Conservation (phyloP, 2,329 filamentous ascomycete genomes). For the Aureobasidium melanogenum region DNA sequence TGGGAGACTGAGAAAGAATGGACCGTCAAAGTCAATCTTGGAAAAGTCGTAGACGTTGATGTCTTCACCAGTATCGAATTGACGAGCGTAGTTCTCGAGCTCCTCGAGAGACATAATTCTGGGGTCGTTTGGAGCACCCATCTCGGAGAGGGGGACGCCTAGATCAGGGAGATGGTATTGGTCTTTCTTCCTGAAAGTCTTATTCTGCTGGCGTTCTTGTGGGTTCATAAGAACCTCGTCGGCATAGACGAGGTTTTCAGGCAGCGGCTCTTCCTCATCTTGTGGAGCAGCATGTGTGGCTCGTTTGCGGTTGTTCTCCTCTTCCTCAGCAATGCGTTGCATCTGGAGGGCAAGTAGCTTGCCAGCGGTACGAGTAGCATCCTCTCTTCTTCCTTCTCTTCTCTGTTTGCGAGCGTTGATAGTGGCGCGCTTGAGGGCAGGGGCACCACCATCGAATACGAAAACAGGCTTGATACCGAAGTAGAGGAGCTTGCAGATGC, state of each 20-base stretch:
- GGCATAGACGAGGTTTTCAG: slow-evolving; percentile 73
- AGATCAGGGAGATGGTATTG: slow-evolving; percentile 91
- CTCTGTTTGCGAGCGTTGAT: slow-evolving; percentile 69
- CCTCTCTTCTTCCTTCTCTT: slow-evolving; percentile 80
- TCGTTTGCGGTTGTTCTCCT: slow-evolving; percentile 57
- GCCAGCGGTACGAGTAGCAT: slow-evolving; percentile 84
- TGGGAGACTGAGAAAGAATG: slow-evolving; percentile 89
- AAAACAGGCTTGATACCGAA: slow-evolving; percentile 95
- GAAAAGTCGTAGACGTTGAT: slow-evolving; percentile 85
- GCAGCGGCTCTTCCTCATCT: slow-evolving; percentile 58
- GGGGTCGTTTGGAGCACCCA: slow-evolving; percentile 86
- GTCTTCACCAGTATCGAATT: slow-evolving; percentile 88
- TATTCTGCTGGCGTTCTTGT: slow-evolving; percentile 62
- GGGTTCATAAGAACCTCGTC: slow-evolving; percentile 79
- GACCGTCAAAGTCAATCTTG: slow-evolving; percentile 95
- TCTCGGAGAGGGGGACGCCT: slow-evolving; percentile 65
- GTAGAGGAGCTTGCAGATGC: slow-evolving; percentile 95
- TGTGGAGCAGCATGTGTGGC: slow-evolving; percentile 27
- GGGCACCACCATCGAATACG: slow-evolving; percentile 94
- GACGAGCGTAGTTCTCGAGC: slow-evolving; percentile 82
- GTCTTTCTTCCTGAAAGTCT: slow-evolving; percentile 84
- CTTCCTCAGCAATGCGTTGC: slow-evolving; percentile 81
- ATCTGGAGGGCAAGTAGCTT: slow-evolving; percentile 91
- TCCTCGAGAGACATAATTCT: slow-evolving; percentile 95
- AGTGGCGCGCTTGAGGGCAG: slow-evolving; percentile 81